phyloP scores from a whole-genome alignment of 1,284 basidiomycete species.

The Leccinum pseudoinsigne region DNA sequence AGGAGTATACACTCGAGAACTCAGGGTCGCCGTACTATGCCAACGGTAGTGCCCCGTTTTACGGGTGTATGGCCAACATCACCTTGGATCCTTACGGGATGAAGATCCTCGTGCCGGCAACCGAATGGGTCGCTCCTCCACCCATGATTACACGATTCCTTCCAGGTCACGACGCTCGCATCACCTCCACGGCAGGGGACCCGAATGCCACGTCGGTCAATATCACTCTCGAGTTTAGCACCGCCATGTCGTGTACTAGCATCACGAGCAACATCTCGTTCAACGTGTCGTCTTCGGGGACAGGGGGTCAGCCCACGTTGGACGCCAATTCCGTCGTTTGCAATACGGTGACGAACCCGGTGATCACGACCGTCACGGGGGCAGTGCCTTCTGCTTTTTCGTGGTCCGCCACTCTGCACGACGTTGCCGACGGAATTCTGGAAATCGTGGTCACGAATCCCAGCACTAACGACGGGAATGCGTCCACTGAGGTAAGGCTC shows the following conservation, averaged over 20 bases:
- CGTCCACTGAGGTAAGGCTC: constrained; percentile 54
- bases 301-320: constrained; percentile 56
- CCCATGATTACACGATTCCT: constrained; percentile 77
- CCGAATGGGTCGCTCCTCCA: constrained; percentile 66
- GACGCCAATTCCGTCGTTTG: constrained; percentile 47
- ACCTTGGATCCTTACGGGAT: constrained; percentile 76
- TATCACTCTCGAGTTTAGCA: too few species aligned
- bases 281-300: constrained; percentile 69
- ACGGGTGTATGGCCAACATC: constrained; percentile 69
- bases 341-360: constrained; percentile 43
- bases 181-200: constrained; percentile 46
- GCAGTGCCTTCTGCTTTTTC: constrained; percentile 61
- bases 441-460: constrained; percentile 69
- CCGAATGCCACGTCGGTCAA: too few species aligned
- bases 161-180: constrained; percentile 84
- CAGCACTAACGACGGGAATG: constrained; percentile 41
- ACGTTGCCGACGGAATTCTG: constrained; percentile 80
- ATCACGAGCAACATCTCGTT: constrained; percentile 37
- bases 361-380: constrained; percentile 49
- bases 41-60: constrained; percentile 57
- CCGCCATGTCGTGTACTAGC: too few species aligned
- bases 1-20: constrained; percentile 65
- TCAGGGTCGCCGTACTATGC: constrained; percentile 63
- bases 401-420: constrained; percentile 71
- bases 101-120: constrained; percentile 74